Evolutionary conservation across 768 basidiomycete genomes (phyloP), one percentile per base, ranked within the genome.

Genomic region (Omphalotus guepiniiformis): DNA sequence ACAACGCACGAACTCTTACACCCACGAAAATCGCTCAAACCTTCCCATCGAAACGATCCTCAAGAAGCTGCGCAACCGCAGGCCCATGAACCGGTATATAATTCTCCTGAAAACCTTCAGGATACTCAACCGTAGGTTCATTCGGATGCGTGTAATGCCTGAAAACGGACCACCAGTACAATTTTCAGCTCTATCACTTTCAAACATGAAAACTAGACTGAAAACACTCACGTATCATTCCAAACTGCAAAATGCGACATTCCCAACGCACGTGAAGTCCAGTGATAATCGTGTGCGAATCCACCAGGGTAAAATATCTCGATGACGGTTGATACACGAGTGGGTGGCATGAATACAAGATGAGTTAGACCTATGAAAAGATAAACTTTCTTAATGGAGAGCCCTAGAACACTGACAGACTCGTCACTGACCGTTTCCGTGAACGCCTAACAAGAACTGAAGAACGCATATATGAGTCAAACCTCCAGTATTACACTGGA

Each of bases 351-450:
- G 70, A 85, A 81, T 35, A 93, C 75, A n/a, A 93, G 73, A 57
- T 91, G 88, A 7, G 88, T 86, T 0, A 93, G 73, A 6, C n/a
- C n/a, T n/a, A n/a, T n/a, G n/a, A n/a, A n/a, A n/a, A n/a, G n/a
- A n/a, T n/a, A n/a, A n/a, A n/a, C n/a, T n/a, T n/a, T n/a, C n/a
- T n/a, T n/a, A n/a, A n/a, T n/a, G n/a, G n/a, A n/a, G n/a, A n/a
- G n/a, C n/a, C n/a, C n/a, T n/a, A n/a, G n/a, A n/a, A n/a, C n/a
- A n/a, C n/a, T n/a, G n/a, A n/a, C n/a, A n/a, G n/a, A n/a, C n/a
- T n/a, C n/a, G n/a, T n/a, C n/a, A n/a, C n/a, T n/a, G n/a, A n/a
- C 89, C 88, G 55, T 90, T 91, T 4, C 88, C 88, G 51, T 88
- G 86, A 1, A 87, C 78, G 25, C 85, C 85, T 7, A 88, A 65